Evolutionary conservation across 1,139 yeast genomes (phyloP).

Genomic region (Hyphopichia wangnamkhiaoensis): DNA sequence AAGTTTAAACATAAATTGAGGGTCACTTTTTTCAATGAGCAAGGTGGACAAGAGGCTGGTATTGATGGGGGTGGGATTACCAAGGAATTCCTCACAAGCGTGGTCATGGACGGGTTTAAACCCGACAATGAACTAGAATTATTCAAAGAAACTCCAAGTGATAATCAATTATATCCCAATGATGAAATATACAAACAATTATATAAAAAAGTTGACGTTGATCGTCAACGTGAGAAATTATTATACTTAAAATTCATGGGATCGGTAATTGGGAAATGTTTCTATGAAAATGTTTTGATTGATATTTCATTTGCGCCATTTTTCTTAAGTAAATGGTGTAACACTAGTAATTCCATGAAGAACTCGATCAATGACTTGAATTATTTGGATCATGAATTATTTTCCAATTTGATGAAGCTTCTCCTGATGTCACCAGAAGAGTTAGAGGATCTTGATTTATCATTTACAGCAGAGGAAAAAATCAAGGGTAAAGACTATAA

Average conservation of each 20-base stretch:
- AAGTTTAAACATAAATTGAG: conserved; percentile 60
- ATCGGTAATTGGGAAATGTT: conserved; percentile 80
- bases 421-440: conserved; percentile 58
- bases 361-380: conserved; percentile 78
- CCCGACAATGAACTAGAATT: conserved; percentile 40
- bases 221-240: conserved; percentile 33
- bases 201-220: conserved; percentile 23
- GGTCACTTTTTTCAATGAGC: conserved; percentile 68
- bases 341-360: conserved; percentile 33
- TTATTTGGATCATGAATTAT: conserved; percentile 68
- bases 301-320: conserved; percentile 88
- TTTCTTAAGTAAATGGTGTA: conserved; percentile 73
- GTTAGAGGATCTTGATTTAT: conserved; percentile 58
- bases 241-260: conserved; percentile 67
- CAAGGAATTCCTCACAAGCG: conserved; percentile 80
- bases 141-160: conserved; percentile 47
- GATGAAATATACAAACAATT: conserved; percentile 51
- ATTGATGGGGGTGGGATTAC: conserved; percentile 98
- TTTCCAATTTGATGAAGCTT: conserved; percentile 63
- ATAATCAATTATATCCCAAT: conserved; percentile 71
- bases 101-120: conserved; percentile 68
- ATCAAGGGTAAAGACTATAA: conserved; percentile 37
- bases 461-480: conserved; percentile 60
- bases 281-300: conserved; percentile 80
- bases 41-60: conserved; percentile 81